Base-by-base conservation (phyloP, 148 eudicot species). In the Amaranthus cruentus region DNA sequence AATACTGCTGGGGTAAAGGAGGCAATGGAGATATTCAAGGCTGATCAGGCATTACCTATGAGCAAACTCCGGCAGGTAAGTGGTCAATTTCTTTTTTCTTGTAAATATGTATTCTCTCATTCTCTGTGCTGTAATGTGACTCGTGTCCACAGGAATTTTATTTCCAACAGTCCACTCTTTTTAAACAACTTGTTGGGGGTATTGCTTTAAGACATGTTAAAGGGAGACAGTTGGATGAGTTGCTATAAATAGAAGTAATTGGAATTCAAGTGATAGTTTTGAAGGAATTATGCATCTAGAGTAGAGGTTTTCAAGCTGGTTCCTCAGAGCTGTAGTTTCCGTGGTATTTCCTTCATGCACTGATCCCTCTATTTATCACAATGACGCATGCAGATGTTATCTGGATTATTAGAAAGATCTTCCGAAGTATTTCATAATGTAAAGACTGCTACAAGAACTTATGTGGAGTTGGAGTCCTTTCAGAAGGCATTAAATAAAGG, bases 1-100 rank as follows among this genome's bases (percentile, higher is more conserved):
- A 83, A 81, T 66, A 78, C 87, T 76, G 96, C 98, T 78, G 98
- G 96, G 72, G 89, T 86, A 70, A 85, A 85, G 75, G 94, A 87
- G 80, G 98, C 98, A 70, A 65, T 86, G 72, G 80, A 83, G 68
- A 77, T 81, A 46, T 93, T 93, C 72, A 89, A 83, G 86, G 98
- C 96, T 79, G 89, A 93, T 3, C 86, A 87, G 80, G 88, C 98
- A 72, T 81, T 82, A 80, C 88, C 93, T 47, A 84, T 93, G 71
- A 85, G 83, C 82, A 80, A 84, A 74, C 82, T 92, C 64, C 67
- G 15, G 15, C 73, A 86, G 89, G 98, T 87, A 67, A 72, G 80
- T 42, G 3, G 67, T 66, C 61, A 62, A 51, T 52, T 42, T 9
- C 38, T 74, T 51, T 10, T 63, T 43, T 58, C 21, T 57, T 61